Evolutionary conservation across 1,284 basidiomycete species (phyloP).

Genomic region (Tilletiaria anomala): DNA sequence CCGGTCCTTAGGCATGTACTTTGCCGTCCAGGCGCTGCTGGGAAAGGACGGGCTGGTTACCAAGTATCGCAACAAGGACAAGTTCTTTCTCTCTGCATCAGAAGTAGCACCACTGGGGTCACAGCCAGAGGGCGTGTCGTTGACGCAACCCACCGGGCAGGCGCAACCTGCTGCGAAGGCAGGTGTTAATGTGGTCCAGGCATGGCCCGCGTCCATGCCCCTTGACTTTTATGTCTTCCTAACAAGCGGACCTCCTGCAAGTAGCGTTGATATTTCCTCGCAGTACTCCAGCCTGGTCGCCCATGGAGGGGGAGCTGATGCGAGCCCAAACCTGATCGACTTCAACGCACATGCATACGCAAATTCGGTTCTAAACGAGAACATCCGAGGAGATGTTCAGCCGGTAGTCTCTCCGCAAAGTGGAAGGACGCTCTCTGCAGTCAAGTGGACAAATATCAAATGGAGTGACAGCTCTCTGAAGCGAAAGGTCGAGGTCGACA

Average conservation of each 20-base stretch:
- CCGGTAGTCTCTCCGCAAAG: background rate
- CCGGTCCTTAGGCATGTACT: background rate
- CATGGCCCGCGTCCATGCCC: background rate
- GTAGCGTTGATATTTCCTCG: constrained; percentile 6
- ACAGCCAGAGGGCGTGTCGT: background rate
- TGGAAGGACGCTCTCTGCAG: constrained; percentile 9
- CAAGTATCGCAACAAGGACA: background rate
- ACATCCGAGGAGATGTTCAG: background rate
- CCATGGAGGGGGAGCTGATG: constrained; percentile 2
- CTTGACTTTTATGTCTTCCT: constrained; percentile 49
- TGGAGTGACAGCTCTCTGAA: constrained; percentile 10
- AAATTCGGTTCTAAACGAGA: constrained; percentile 5
- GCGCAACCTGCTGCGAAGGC: too few species aligned
- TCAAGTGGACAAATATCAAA: constrained; percentile 13
- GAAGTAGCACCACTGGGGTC: background rate
- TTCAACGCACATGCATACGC: constrained; percentile 6
- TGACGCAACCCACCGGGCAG: background rate
- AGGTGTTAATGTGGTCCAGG: background rate
- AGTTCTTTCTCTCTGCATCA: background rate
- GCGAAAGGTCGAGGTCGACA: constrained; percentile 10
- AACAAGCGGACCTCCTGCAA: constrained; percentile 8
- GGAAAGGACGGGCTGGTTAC: background rate
- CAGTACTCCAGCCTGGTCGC: constrained; percentile 15
- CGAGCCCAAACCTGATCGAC: constrained; percentile 7
- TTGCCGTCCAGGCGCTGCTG: background rate